phyloP scores from a whole-genome alignment of 225 moss, liverwort and hornwort species.

The Physcomitrellopsis africana region DNA sequence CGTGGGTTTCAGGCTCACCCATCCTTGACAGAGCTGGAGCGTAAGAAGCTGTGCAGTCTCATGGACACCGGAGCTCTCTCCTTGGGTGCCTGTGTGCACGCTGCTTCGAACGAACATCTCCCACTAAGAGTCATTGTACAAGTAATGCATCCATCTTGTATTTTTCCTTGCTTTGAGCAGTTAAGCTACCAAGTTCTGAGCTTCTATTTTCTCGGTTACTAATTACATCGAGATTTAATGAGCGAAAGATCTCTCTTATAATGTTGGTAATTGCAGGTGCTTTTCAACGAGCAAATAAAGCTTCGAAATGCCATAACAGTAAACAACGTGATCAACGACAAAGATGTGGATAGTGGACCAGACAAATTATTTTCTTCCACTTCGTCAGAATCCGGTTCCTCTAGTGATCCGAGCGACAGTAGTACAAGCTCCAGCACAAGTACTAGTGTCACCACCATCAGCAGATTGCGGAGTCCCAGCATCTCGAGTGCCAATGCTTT shows the following conservation, averaged over 20 bases:
- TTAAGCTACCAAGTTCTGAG: not conserved
- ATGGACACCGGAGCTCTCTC: constrained; percentile 53
- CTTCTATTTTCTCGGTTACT: constrained; percentile 1
- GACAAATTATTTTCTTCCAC: constrained; percentile 35
- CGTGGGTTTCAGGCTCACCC: constrained; percentile 45
- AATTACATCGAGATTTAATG: too few relatives aligned
- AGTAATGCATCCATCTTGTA: constrained; percentile 28
- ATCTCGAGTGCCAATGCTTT: constrained; percentile 41
- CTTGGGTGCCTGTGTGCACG: constrained; percentile 48
- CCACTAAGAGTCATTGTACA: constrained; percentile 55
- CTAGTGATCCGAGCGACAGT: constrained; percentile 29
- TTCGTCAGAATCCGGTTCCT: constrained; percentile 38
- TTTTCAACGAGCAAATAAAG: constrained; percentile 57
- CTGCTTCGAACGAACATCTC: constrained; percentile 57
- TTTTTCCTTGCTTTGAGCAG: too few relatives aligned
- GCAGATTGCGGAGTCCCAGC: constrained; percentile 29
- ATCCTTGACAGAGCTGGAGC: constrained; percentile 51
- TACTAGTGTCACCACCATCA: constrained; percentile 24
- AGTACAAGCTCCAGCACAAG: constrained; percentile 15
- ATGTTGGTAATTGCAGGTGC: constrained; percentile 39
- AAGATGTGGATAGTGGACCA: constrained; percentile 35
- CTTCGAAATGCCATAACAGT: constrained; percentile 52
- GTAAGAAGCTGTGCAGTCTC: constrained; percentile 51
- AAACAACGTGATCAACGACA: constrained; percentile 49
- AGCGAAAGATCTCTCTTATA: too few relatives aligned